These are phyloP conservation scores for Aspergillus tanneri DNA, from an alignment of 2,329 filamentous ascomycete genomes.

Conservation along the genomic window DNA sequence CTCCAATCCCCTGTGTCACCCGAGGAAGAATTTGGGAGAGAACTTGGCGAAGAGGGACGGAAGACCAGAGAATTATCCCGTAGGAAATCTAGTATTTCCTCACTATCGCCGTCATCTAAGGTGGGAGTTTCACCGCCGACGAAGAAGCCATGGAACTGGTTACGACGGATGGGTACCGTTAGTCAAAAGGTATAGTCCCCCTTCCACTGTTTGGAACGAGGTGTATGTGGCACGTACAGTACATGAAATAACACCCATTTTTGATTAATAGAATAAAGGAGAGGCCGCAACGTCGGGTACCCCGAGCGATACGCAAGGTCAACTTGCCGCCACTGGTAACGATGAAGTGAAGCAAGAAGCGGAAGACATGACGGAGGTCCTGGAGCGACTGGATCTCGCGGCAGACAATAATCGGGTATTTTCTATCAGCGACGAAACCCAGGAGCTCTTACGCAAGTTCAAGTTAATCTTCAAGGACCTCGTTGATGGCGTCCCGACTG, in stretches of 20 bases:
- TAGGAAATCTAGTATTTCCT: slow-evolving; percentile 16
- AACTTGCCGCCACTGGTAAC: slow-evolving; percentile 7
- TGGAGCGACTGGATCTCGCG: slow-evolving; percentile 80
- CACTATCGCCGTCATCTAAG: slow-evolving; percentile 17
- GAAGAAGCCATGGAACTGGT: slow-evolving; percentile 41
- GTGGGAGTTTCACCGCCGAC: slow-evolving; percentile 16
- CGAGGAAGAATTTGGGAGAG: slow-evolving; percentile 39
- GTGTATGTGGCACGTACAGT: too few species aligned
- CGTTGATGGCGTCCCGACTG: slow-evolving; percentile 87
- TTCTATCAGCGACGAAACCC: slow-evolving; percentile 77
- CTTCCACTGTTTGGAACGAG: not conserved
- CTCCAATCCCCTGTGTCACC: slow-evolving; percentile 53
- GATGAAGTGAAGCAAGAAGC: slow-evolving; percentile 57
- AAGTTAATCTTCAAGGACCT: slow-evolving; percentile 89
- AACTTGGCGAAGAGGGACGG: slow-evolving; percentile 33
- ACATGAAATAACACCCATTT: not conserved
- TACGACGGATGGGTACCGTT: slow-evolving; percentile 38
- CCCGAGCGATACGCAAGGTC: slow-evolving; percentile 8
- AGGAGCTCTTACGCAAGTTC: slow-evolving; percentile 78
- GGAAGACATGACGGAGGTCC: slow-evolving; percentile 72
- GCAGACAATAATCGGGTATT: slow-evolving; percentile 84
- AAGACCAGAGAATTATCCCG: slow-evolving; percentile 30
- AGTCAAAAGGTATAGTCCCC: slow-evolving; percentile 31
- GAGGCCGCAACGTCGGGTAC: slow-evolving; percentile 1
- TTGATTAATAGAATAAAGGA: slow-evolving; percentile 12